Evolutionary conservation across 768 basidiomycete species (phyloP), one percentile per base, ranked within the genome.

Genomic region (Termitomyces bulborhizus): DNA sequence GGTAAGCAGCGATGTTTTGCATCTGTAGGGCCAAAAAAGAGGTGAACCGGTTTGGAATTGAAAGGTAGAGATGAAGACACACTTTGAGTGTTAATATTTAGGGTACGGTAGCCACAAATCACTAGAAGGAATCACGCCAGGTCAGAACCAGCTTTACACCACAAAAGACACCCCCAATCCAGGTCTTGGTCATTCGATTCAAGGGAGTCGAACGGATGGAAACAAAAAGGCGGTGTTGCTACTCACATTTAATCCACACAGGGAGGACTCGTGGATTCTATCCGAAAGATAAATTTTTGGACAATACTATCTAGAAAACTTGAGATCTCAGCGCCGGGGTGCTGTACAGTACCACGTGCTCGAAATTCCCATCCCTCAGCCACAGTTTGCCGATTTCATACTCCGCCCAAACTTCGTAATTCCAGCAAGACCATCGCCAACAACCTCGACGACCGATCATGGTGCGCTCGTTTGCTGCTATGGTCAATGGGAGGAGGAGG

Each of bases 201-300:
- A 13, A 26, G 13, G n/a, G 15, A 11, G 16, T 43, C 39, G 15
- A 39, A 29, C 40, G 13, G 29, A 47, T 18, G 26, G 31, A 18
- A 12, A 21, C 18, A 4, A 44, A 12, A 36, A 29, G 29, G 53
- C 1, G 6, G 43, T 73, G 76, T 76, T 60, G 2, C 24, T 50
- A 66, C 68, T 62, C 63, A 83, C 86, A 71, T 86, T 93, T 93
- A 93, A 93, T 92, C 91, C 90, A 69, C 79, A 59, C 77, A 68
- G 78, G 90, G 90, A 93, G 82, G 90, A 93, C 88, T 83, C 89
- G 89, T 85, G 84, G 90, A 81, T 90, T 90, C 89, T 92, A 86
- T 81, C 86, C 85, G 81, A 83, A 57, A 57, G 54, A 50, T 53
- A 49, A 52, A 71, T 74, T 71, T 64, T 65, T 62, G 65, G 56